phyloP scores from a whole-genome alignment of 495 filamentous ascomycete genomes.

The Trichocladium uniseriatum region DNA sequence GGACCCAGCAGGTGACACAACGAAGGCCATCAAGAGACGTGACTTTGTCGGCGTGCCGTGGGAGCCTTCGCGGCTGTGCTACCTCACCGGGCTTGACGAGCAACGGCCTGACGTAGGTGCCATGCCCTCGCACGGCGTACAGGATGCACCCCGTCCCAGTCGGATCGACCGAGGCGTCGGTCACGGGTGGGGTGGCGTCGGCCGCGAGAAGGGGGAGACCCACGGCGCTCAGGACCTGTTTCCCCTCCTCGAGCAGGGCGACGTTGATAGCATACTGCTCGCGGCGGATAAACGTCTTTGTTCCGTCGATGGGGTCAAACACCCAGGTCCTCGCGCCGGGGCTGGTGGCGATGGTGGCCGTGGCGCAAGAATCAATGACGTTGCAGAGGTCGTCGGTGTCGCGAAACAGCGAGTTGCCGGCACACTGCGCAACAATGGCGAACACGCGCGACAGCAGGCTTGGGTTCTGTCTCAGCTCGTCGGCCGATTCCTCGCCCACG shows the following conservation, averaged over 20 bases:
- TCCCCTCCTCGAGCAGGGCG: conserved; percentile 30
- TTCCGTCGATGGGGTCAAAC: conserved; percentile 66
- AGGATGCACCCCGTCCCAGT: conserved; percentile 47
- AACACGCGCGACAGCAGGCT: conserved; percentile 45
- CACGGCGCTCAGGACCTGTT: conserved; percentile 36
- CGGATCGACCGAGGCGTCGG: conserved; percentile 38
- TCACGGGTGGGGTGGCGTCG: conserved; percentile 23
- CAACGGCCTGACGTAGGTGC: conserved; percentile 45
- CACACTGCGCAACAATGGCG: conserved; percentile 26
- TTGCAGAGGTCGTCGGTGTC: conserved; percentile 44
- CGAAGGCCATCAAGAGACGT: conserved; percentile 27
- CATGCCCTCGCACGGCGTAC: conserved; percentile 47
- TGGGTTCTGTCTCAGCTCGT: conserved; percentile 41
- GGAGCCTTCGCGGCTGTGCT: background rate
- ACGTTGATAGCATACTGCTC: conserved; percentile 52
- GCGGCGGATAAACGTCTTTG: conserved; percentile 52
- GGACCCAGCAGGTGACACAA: conserved; percentile 31
- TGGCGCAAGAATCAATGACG: conserved; percentile 51
- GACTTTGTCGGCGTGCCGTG: conserved; percentile 21
- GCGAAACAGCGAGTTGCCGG: conserved; percentile 21
- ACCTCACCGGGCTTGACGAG: background rate
- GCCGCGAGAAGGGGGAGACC: conserved; percentile 50
- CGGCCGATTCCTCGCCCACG: conserved; percentile 54
- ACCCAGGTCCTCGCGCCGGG: conserved; percentile 47
- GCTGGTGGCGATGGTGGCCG: conserved; percentile 18